Percentiles rank a stretch among this genome's conserved stretches.
Evolutionary conservation across 345 rosid species (phyloP).

Genomic region (Pugionium dolabratum): DNA sequence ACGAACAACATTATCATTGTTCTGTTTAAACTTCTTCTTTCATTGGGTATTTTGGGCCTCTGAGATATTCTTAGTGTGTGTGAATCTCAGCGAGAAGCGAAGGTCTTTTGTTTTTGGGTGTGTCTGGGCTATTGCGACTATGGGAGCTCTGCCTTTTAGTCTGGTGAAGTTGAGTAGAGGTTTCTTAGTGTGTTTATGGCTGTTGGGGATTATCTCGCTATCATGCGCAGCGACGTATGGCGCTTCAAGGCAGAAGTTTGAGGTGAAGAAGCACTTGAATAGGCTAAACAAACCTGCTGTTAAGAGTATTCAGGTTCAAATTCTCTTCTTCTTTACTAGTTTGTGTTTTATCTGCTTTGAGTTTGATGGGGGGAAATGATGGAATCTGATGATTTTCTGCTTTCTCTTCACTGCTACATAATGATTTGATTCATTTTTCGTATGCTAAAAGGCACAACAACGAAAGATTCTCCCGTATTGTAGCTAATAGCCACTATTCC

Average conservation of each 20-base stretch:
- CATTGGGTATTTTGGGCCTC: background rate
- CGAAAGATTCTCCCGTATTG: background rate
- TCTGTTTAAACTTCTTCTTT: constrained; percentile 25
- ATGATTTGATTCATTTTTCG: constrained; percentile 2
- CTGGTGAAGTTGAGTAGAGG: constrained; percentile 30
- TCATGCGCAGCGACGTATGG: constrained; percentile 60
- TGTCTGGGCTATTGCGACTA: constrained; percentile 34
- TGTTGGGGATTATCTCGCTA: constrained; percentile 48
- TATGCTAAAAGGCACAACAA: constrained; percentile 1
- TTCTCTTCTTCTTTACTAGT: background rate
- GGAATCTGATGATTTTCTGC: constrained; percentile 9
- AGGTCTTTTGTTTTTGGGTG: constrained; percentile 7
- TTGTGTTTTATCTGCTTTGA: constrained; percentile 23
- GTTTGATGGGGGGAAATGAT: background rate
- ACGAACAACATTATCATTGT: constrained; percentile 18
- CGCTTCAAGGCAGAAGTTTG: constrained; percentile 58
- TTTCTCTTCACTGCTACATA: constrained; percentile 25
- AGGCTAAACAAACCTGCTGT: constrained; percentile 88
- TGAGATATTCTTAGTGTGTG: constrained; percentile 21
- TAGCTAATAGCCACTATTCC: background rate
- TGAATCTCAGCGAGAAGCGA: constrained; percentile 31
- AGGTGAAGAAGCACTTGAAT: constrained; percentile 78
- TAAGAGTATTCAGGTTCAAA: constrained; percentile 66
- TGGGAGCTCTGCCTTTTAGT: constrained; percentile 44
- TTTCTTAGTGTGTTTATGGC: constrained; percentile 45